Evolutionary conservation across 2,329 filamentous ascomycete genomes (phyloP).

Genomic region (Knufia petricola): DNA sequence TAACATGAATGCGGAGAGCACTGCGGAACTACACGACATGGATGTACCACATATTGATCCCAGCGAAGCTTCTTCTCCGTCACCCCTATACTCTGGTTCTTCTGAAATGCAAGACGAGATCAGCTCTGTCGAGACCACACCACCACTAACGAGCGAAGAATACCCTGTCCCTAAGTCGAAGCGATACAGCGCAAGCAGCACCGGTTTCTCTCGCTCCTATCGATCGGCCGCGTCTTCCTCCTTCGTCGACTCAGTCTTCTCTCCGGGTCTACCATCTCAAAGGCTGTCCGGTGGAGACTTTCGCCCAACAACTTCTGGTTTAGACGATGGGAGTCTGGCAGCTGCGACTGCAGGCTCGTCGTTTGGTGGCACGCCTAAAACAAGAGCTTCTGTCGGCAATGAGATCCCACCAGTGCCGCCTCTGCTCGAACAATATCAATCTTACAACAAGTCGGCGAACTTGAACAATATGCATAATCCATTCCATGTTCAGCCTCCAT

Average conservation of each 20-base stretch:
- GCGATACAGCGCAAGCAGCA: conserved; percentile 44
- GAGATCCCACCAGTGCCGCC: conserved; percentile 79
- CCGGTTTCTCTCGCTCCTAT: conserved; percentile 63
- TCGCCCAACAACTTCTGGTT: conserved; percentile 70
- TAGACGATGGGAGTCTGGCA: conserved; percentile 75
- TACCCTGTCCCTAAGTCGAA: conserved; percentile 47
- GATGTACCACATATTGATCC: conserved; percentile 54
- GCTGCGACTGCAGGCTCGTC: conserved; percentile 84
- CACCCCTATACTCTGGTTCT: conserved; percentile 69
- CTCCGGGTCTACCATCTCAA: conserved; percentile 44
- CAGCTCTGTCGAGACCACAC: conserved; percentile 91
- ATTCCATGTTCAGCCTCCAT: conserved; percentile 34
- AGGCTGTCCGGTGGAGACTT: conserved; percentile 67
- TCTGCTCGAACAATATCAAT: conserved; percentile 49
- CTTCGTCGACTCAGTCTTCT: conserved; percentile 44
- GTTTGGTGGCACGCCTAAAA: conserved; percentile 73
- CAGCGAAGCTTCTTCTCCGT: conserved; percentile 73
- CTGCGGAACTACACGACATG: conserved; percentile 56
- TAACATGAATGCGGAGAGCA: conserved; percentile 66
- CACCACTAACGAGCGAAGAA: conserved; percentile 68
- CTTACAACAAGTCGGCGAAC: conserved; percentile 24
- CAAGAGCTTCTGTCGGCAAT: conserved; percentile 51
- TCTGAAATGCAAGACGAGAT: conserved; percentile 65
- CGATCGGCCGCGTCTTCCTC: conserved; percentile 57
- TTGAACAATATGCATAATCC: conserved; percentile 34